These are phyloP conservation scores for Saprolegnia diclina DNA, from an alignment of 352 stramenopile genomes.

Conservation along the genomic window DNA sequence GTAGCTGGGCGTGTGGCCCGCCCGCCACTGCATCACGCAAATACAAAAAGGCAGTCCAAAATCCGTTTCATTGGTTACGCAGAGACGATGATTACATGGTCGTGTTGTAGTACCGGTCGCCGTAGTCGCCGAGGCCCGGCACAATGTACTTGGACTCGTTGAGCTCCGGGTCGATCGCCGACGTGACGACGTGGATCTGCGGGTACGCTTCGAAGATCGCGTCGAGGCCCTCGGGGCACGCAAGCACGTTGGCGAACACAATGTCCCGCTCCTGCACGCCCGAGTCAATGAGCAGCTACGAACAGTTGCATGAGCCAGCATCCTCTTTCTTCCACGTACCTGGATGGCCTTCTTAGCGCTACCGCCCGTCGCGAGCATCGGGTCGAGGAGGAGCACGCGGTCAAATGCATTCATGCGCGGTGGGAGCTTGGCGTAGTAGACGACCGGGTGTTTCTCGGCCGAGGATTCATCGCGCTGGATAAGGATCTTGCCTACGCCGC, in stretches of 20 bases:
- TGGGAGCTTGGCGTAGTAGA: constrained; percentile 96
- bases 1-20: neutral
- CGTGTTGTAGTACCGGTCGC: constrained; percentile 83
- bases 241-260: constrained; percentile 95
- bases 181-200: constrained; percentile 72
- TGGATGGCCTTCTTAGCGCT: constrained; percentile 89
- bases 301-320: neutral
- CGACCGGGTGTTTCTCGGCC: constrained; percentile 72
- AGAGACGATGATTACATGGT: neutral
- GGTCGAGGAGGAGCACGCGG: constrained; percentile 92
- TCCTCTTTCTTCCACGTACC: constrained; percentile 31
- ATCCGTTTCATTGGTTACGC: constrained; percentile 3
- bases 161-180: constrained; percentile 74
- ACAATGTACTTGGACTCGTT: constrained; percentile 96
- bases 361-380: constrained; percentile 92
- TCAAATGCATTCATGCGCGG: constrained; percentile 64
- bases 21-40: neutral
- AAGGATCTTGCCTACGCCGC: constrained; percentile 86
- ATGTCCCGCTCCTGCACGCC: constrained; percentile 87
- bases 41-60: neutral
- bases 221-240: constrained; percentile 85
- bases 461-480: constrained; percentile 94
- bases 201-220: constrained; percentile 69
- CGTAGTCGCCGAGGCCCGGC: constrained; percentile 94
- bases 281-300: constrained; percentile 67